Base-by-base conservation (phyloP, 768 basidiomycete genomes). In the Jaapia argillacea region DNA sequence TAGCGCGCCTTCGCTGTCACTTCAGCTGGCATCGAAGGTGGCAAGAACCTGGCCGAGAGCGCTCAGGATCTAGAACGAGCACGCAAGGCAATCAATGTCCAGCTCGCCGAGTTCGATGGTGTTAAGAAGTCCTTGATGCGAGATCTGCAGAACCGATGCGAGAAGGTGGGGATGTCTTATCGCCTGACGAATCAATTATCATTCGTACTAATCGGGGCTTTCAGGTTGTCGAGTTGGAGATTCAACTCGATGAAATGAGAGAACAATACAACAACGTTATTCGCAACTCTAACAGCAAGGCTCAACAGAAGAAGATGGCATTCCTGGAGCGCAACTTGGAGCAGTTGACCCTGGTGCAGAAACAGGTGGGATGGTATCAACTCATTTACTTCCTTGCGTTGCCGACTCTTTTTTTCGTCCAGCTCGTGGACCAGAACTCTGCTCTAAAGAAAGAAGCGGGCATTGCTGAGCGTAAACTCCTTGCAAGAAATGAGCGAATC, bases 211-310 rank as follows among this genome's bases (percentile, higher is more conserved):
- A 22, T 7, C 10, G 21, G 37, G 10, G 37, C 40, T 49, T 48
- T 37, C 49, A 96, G 93, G 96, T 99, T 33, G 94, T 99, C 42
- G 96, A 98, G 65, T 80, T 99, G 23, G 96, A 99, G 64, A 98
- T 99, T 51, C 93, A 97, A 60, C 70, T 99, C 25, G 96, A 98
- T 56, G 96, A 99, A 60, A 91, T 96, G 62, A 89, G 88, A 62
- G 96, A 99, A 64, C 93, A 98, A 58, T 99, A 99, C 66, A 94
- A 92, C 69, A 94, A 93, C 58, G 90, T 98, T 46, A 92, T 96
- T 55, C 85, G 90, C 49, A 96, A 96, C 61, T 93, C 91, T 68
- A 98, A 98, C 64, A 92, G 85, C 63, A 93, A 94, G 62, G 90
- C 94, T 5, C 96, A 99, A 54, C 90, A 94, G 67, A 93, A 94